Evolutionary conservation across 2,329 filamentous ascomycete species (phyloP).

Genomic region (Plectosphaerella sp.): DNA sequence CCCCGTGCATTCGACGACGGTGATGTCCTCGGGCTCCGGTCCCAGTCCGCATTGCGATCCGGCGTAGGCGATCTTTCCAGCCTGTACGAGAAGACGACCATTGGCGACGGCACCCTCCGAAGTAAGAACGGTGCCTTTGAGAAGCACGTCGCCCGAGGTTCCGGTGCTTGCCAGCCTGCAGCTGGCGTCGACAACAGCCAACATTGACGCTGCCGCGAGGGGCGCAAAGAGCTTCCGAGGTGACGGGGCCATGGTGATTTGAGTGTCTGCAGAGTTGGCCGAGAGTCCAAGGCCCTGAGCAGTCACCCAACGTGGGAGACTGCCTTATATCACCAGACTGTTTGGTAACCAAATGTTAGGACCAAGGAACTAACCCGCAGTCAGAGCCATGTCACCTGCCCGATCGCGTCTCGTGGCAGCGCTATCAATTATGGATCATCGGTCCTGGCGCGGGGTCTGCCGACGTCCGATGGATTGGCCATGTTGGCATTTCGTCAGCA

Average conservation of each 20-base stretch:
- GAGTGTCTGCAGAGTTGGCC: too few species aligned
- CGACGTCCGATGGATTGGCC: too few species aligned
- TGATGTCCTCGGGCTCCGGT: conserved; percentile 5
- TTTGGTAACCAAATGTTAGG: too few species aligned
- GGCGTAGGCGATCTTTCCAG: conserved; percentile 2
- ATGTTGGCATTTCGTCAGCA: too few species aligned
- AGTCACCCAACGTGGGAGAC: too few species aligned
- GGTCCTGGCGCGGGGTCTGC: too few species aligned
- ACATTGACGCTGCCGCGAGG: not conserved
- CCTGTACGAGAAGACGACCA: conserved; percentile 4
- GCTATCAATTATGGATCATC: too few species aligned
- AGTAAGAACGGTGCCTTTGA: conserved; percentile 9
- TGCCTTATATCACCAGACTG: too few species aligned
- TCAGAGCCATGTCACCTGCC: too few species aligned
- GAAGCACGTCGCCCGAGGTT: not conserved
- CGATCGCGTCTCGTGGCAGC: too few species aligned
- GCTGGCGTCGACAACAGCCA: not conserved
- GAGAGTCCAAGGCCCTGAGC: too few species aligned
- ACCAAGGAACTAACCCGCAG: too few species aligned
- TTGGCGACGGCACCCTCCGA: conserved; percentile 2
- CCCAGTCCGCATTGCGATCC: conserved; percentile 5
- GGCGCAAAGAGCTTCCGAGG: not conserved
- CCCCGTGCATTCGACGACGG: conserved; percentile 16
- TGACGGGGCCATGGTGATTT: not conserved
- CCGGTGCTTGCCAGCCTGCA: not conserved